Evolutionary conservation across 805 yeast species (phyloP), one percentile per base, ranked within the genome.

Genomic region (Barnettozyma salicaria): DNA sequence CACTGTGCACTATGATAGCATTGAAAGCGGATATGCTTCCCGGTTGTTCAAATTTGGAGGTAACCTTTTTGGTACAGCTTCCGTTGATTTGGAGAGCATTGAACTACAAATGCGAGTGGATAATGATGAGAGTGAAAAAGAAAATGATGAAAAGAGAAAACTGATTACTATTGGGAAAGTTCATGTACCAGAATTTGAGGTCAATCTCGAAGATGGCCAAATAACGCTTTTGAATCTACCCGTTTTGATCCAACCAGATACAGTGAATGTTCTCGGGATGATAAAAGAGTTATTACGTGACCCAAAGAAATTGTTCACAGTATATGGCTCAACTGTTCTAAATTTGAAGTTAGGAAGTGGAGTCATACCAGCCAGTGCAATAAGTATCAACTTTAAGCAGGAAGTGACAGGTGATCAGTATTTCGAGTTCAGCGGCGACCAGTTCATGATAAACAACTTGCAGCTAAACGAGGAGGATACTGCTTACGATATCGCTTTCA

Each of bases 301-400:
- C 19, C 63, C 67, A 4, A 57, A 54, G 31, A 41, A 60, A 3
- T 41, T 51, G 1, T 46, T 64, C 27, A 53, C 55, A 34, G 38
- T 66, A 7, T 50, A 51, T 34, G 70, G 69, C 3, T 54, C 57
- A 29, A 61, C 68, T 0, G 40, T 39, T 1, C 53, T 66, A 21
- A 49, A 51, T 11, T 34, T 66, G 2, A 47, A 49, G n/a, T 39
- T 64, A 27, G 67, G 65, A 3, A 7, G 18, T 17, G 26, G 36
- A 13, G 50, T 43, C 23, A 25, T 64, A 5, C 65, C 67, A 12
- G 34, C 61, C 4, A 55, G 61, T 2, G 47, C 45, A 13, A 48
- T 63, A 27, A 39, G 47, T 9, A 40, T 65, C 9, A 58, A 62
- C 3, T 44, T 64, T 21, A 57, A 60, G 29, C 43, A 63, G 26